Evolutionary conservation across 345 rosid genomes (phyloP), one percentile per base, ranked within the genome.

Genomic region (Syzygium jambos): DNA sequence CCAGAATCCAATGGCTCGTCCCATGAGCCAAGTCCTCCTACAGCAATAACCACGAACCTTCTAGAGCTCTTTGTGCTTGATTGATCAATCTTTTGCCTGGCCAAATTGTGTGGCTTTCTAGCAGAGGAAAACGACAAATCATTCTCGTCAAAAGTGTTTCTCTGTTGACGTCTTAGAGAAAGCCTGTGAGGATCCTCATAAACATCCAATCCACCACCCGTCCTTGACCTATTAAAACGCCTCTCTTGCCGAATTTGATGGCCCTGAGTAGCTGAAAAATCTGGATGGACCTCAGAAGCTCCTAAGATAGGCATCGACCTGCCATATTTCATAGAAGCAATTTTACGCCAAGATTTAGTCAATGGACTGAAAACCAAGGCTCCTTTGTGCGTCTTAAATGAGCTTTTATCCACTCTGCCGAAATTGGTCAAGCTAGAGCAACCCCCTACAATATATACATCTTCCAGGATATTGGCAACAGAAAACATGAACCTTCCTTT

Each of bases 151-250:
- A 92, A 89, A 41, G 90, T 92, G 92, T 87, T 90, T 87, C 93
- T 90, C 87, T 89, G 91, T 4, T 96, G 98, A 41, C 98, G 92
- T 86, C 98, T 95, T 29, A 96, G 89, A 12, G 99, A 98, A 85
- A 96, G 93, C 89, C 96, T 93, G 93, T 98, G 99, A 54, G 99
- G 99, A 91, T 96, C 99, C 94, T 95, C 99, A 43, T 96, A 98
- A 85, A 96, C 98, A 86, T 95, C 99, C 2, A 97, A 96, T 1
- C 91, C 98, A 29, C 95, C 96, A 34, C 97, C 96, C 84, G 88
- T 82, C 65, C 97, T 93, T 23, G 99, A 92, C 90, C 96, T 90
- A 14, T 92, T 90, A 86, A 93, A 92, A 84, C 95, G 96, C 90
- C 95, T 93, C 29, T 97, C 98, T 89, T 94, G 97, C 52, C 95